A percentile compares a stretch with the other conserved stretches of the same genome.
Evolutionary conservation across 1,284 basidiomycete genomes (phyloP).

Genomic region (Cryptococcus sp.): DNA sequence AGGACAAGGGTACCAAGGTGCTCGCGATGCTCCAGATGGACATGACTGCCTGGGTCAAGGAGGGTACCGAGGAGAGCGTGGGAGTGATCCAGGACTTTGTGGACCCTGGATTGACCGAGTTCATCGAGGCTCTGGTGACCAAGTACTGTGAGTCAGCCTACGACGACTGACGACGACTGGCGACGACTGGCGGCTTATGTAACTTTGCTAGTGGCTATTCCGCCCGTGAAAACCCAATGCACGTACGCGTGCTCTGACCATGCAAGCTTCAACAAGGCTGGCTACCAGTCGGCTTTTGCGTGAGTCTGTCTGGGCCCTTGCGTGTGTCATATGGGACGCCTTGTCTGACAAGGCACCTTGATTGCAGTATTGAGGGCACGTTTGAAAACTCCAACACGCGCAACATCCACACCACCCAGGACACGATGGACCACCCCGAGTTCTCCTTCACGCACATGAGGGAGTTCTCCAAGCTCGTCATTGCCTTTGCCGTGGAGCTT

Average conservation of each 20-base stretch:
- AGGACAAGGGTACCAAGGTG: conserved; percentile 61
- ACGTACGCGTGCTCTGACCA: conserved; percentile 91
- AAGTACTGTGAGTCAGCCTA: conserved; percentile 57
- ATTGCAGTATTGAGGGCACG: conserved; percentile 44
- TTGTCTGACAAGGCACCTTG: neutral
- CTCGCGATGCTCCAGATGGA: conserved; percentile 85
- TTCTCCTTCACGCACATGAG: conserved; percentile 66
- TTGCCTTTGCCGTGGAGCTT: conserved; percentile 78
- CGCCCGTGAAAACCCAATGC: conserved; percentile 59
- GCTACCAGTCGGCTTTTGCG: conserved; percentile 80
- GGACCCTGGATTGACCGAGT: conserved; percentile 64
- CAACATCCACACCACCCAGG: conserved; percentile 74
- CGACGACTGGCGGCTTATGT: neutral
- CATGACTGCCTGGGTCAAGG: conserved; percentile 96
- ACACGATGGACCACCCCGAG: conserved; percentile 79
- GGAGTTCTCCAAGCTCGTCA: conserved; percentile 79
- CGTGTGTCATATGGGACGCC: neutral
- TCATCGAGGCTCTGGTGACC: conserved; percentile 68
- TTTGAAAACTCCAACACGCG: conserved; percentile 58
- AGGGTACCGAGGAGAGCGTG: conserved; percentile 77
- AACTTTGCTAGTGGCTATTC: conserved; percentile 39
- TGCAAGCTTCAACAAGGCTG: conserved; percentile 76
- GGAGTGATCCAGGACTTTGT: conserved; percentile 89
- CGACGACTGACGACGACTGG: neutral
- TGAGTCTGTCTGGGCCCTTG: conserved; percentile 51